Conservation (phyloP, 306 rosid genomes). For the Corylus heterophylla region DNA sequence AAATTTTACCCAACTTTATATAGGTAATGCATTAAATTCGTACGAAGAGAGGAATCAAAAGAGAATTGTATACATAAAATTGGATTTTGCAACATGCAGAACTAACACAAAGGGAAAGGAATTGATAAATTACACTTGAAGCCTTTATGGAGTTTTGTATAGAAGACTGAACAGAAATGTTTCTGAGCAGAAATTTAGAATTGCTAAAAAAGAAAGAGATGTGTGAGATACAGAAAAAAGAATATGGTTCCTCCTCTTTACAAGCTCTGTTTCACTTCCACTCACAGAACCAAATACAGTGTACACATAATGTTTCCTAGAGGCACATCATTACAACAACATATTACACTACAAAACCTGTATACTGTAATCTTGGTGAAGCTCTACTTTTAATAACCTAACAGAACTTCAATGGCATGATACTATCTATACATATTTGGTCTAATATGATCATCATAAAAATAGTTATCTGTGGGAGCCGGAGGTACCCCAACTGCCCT, state of each 20-base stretch:
- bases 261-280: slow-evolving; percentile 17
- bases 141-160: no score
- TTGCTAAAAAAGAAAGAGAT: not conserved
- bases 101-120: no score
- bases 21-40: not conserved
- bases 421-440: slow-evolving; percentile 57
- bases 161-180: not conserved
- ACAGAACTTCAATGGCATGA: slow-evolving; percentile 7
- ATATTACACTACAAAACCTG: slow-evolving; percentile 7
- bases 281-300: slow-evolving; percentile 20
- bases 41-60: not conserved
- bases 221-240: not conserved
- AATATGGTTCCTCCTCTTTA: slow-evolving; percentile 10
- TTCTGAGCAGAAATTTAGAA: not conserved
- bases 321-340: slow-evolving; percentile 30
- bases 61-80: no score
- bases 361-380: slow-evolving; percentile 14
- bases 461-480: slow-evolving; percentile 39
- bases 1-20: slow-evolving; percentile 7
- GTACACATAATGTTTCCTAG: slow-evolving; percentile 19
- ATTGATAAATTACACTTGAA: no score
- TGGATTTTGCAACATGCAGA: no score
- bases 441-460: slow-evolving; percentile 45
- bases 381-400: slow-evolving; percentile 32
- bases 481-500: slow-evolving; percentile 43